Base-by-base conservation (phyloP, 768 basidiomycete species). In the Pulveroboletus frians region DNA sequence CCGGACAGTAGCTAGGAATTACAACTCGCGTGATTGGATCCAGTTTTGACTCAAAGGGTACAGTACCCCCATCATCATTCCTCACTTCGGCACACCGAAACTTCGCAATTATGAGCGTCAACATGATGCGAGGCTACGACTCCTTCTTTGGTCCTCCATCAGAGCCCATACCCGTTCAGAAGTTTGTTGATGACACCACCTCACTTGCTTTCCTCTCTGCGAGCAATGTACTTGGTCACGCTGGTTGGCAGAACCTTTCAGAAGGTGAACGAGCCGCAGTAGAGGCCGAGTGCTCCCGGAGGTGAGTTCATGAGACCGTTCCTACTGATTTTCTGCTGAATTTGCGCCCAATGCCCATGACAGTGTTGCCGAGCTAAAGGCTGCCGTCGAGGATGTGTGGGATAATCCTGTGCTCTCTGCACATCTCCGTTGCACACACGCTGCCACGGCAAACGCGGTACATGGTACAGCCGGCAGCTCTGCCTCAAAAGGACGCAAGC, bases 131-230 rank as follows among this genome's bases (percentile, higher is more conserved):
- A 47, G 60, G 63, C 31, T 59, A 69, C 27, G 80, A 82, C 53
- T 80, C 76, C 29, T 71, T 77, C 47, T 81, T 85, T 64, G 84
- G 84, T 0, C 84, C 83, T 37, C 70, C 82, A 18, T 86, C 84
- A 35, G 75, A 82, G 30, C 68, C 58, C 21, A 71, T 85, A 29
- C 62, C 77, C 39, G 53, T 85, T 39, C 61, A 59, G 23, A 64
- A 64, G 1, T 84, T 84, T 56, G 51, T 78, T 13, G 64, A 70
- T 11, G 59, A 68, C 43, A 67, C 71, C 6, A 31, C 54, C 55
- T 36, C 52, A 2, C 44, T 57, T 21, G 26, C 23, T 20, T 50
- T 51, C 29, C 43, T 56, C 34, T 49, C 53, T 27, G 40, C 40
- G 11, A 42, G 18, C 18, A 53, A 57, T 18, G 35, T 35, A 5